Base-by-base conservation (phyloP, 208 protist genomes). In the Plasmodiophora brassicae region DNA sequence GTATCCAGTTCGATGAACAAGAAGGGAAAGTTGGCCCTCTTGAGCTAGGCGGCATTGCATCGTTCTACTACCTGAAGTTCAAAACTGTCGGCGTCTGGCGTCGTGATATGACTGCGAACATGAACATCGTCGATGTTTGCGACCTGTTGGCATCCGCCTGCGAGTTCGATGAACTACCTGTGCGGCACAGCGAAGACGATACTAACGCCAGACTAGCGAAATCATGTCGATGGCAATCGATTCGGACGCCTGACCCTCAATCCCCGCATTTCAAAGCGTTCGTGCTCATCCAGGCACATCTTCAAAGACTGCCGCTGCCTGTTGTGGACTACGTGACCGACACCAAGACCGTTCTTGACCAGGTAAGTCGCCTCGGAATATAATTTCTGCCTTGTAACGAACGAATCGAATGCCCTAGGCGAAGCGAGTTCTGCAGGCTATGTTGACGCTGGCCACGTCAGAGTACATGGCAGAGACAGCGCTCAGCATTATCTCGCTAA, bases 111-210 rank as follows among this genome's bases (percentile, higher is more conserved):
- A 93, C 91, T 22, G 39, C 46, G 35, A 92, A 90, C 0, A 96
- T 93, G 25, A 96, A 96, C 54, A 78, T 96, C 1, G 14, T 45
- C n/a, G 95, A 91, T 57, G 88, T 95, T 28, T 25, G 97, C 32
- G 92, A 96, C 71, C 94, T 97, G 22, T 71, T 96, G 0, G 85
- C 90, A 20, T 87, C 98, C 71, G 94, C 96, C 1, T 87, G 96
- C 38, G 98, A 99, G 92, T 99, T 98, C 92, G 94, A 92, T 71
- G 94, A 94, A 39, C 28, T 90, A 1, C 88, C 89, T 32, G 41
- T 99, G 44, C 94, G 98, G 32, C 98, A 99, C 92, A 99, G 99
- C 92, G 98, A 99, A 90, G 98, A 99, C 90, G 93, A 96, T 84
- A 90, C 98, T 1, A 99, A 99, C 91, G 50, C 0, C 0, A 10